A percentile compares a stretch with the other conserved stretches of the same genome.
These are phyloP conservation scores for Allantophomopsis cytisporea DNA, from an alignment of 2,329 filamentous ascomycete genomes.

Conservation along the genomic window DNA sequence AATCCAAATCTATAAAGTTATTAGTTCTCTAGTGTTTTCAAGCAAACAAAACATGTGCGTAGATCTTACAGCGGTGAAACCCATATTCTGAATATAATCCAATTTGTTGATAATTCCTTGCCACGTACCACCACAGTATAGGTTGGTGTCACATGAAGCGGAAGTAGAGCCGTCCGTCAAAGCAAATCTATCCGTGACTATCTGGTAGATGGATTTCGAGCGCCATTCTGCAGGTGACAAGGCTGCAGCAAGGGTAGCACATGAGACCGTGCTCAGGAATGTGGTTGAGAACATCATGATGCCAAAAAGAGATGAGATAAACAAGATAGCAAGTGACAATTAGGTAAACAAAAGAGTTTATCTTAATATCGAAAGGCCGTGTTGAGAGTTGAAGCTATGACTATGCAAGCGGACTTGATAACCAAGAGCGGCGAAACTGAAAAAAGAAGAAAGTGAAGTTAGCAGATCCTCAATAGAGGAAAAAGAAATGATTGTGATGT, in stretches of 20 bases:
- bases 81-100: constrained; percentile 27
- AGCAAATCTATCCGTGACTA: constrained; percentile 30
- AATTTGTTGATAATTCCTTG: constrained; percentile 24
- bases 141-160: constrained; percentile 11
- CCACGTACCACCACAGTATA: constrained; percentile 34
- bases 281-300: constrained; percentile 7
- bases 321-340: not conserved
- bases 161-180: constrained; percentile 21
- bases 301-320: not conserved
- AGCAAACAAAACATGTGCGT: no score
- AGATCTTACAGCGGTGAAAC: constrained; percentile 21
- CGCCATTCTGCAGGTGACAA: constrained; percentile 21
- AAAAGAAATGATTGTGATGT: no score
- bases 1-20: constrained; percentile 23
- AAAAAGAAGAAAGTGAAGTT: no score
- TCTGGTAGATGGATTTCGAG: constrained; percentile 27
- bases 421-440: no score
- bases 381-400: no score
- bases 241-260: constrained; percentile 3
- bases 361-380: no score
- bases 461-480: no score
- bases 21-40: constrained; percentile 1
- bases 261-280: constrained; percentile 2
- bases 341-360: not conserved
- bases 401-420: no score